Evolutionary conservation across 2,329 filamentous ascomycete species (phyloP).

Genomic region (Hypoxylon sp.): DNA sequence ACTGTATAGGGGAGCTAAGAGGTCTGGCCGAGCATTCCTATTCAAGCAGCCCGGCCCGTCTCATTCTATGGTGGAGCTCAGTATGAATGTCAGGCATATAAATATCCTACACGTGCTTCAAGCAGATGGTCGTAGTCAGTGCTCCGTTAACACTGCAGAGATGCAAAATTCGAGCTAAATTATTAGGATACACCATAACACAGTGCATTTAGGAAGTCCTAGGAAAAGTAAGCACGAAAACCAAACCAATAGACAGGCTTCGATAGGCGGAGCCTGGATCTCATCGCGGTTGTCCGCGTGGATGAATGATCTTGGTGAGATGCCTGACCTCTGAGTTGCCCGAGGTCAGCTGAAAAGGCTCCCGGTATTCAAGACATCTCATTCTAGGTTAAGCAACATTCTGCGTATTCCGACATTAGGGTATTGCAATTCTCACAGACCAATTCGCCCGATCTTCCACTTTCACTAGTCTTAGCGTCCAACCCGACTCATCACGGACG

Average conservation of each 20-base stretch:
- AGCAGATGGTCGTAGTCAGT: conserved; percentile 10
- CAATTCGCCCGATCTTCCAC: background rate
- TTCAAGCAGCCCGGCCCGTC: background rate
- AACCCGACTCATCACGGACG: conserved; percentile 4
- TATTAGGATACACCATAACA: background rate
- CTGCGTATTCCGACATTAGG: background rate
- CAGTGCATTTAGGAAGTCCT: conserved; percentile 1
- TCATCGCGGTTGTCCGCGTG: background rate
- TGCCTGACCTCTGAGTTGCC: background rate
- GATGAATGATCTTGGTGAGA: background rate
- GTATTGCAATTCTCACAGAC: conserved; percentile 22
- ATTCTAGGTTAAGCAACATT: conserved; percentile 1
- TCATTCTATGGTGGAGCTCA: conserved; percentile 5
- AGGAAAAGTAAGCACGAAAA: conserved; percentile 13
- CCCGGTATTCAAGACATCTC: background rate
- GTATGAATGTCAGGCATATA: conserved; percentile 10
- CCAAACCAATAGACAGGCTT: background rate
- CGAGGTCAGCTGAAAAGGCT: background rate
- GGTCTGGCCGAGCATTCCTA: background rate
- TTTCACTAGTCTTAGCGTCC: background rate
- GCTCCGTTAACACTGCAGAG: conserved; percentile 12
- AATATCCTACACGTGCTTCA: conserved; percentile 2
- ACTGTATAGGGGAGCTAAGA: background rate
- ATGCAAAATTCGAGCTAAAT: background rate
- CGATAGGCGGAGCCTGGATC: background rate